Conservation (phyloP, 257 asterid species). For the Capsicum pubescens region DNA sequence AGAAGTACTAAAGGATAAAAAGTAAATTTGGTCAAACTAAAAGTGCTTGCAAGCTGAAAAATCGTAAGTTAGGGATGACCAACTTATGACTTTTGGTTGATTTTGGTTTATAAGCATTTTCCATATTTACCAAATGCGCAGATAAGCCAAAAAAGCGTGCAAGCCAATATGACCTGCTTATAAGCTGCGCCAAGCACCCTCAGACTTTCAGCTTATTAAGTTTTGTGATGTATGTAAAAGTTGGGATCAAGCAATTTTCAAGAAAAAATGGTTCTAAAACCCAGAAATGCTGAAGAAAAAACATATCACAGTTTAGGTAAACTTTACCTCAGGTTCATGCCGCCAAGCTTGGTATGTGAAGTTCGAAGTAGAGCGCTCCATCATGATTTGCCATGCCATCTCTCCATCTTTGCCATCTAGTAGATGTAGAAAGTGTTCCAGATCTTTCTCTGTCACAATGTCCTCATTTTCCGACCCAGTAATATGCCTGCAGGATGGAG, state of each 20-base stretch:
- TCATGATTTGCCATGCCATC: conserved; percentile 89
- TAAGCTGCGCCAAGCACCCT: not conserved
- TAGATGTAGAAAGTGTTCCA: conserved; percentile 69
- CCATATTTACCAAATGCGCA: not conserved
- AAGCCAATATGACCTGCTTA: not conserved
- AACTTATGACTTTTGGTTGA: not conserved
- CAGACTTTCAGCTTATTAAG: not conserved
- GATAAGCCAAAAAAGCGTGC: not conserved
- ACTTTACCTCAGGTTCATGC: conserved; percentile 81
- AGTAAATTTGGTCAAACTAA: not conserved
- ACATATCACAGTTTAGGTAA: conserved; percentile 19
- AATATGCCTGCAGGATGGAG: conserved; percentile 45
- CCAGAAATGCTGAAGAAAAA: not conserved
- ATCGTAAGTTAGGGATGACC: not conserved
- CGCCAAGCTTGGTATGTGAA: conserved; percentile 97
- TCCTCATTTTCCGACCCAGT: conserved; percentile 49
- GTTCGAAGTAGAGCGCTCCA: conserved; percentile 87
- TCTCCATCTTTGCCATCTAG: conserved; percentile 73
- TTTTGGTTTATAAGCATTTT: not conserved
- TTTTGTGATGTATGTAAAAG: not conserved
- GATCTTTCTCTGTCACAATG: conserved; percentile 63
- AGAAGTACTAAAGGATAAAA: not conserved
- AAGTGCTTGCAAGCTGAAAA: not conserved
- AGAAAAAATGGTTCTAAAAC: not conserved
- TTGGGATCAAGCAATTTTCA: conserved; percentile 4